phyloP scores from a whole-genome alignment of 2,329 filamentous ascomycete genomes.

The Epicoccum nigrum region DNA sequence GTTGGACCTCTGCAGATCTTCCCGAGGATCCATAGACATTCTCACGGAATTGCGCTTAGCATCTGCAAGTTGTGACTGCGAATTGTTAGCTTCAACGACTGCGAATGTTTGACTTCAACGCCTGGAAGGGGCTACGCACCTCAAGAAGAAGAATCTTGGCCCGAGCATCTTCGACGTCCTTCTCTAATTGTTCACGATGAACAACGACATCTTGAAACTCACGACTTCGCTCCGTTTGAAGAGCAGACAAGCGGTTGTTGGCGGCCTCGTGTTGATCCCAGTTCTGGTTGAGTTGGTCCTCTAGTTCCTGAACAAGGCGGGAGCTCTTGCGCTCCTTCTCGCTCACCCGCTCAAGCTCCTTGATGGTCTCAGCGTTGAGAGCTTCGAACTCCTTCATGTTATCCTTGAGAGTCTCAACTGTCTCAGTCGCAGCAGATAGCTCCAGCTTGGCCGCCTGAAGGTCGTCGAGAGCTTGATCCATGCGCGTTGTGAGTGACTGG shows the following conservation, averaged over 20 bases:
- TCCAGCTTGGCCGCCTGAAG: constrained; percentile 52
- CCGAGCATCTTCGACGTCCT: constrained; percentile 79
- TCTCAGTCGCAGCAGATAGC: constrained; percentile 48
- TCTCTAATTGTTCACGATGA: constrained; percentile 54
- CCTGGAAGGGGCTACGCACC: constrained; percentile 59
- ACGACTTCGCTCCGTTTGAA: constrained; percentile 54
- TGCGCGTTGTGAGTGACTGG: constrained; percentile 50
- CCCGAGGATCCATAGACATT: constrained; percentile 54
- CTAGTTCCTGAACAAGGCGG: constrained; percentile 89
- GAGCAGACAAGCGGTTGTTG: constrained; percentile 82
- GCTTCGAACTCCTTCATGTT: constrained; percentile 54
- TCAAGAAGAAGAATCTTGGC: constrained; percentile 77
- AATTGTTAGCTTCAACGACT: constrained; percentile 30
- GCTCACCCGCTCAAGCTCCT: constrained; percentile 62
- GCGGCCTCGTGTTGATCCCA: constrained; percentile 90
- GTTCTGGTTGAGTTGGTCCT: constrained; percentile 93
- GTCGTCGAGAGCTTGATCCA: constrained; percentile 52
- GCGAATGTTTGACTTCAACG: too few species aligned
- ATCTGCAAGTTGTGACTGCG: constrained; percentile 67
- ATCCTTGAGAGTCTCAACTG: constrained; percentile 49
- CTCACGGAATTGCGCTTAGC: constrained; percentile 56
- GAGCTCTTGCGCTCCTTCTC: constrained; percentile 87
- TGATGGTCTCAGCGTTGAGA: constrained; percentile 61
- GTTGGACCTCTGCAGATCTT: constrained; percentile 60
- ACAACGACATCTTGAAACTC: constrained; percentile 50